Percentiles rank a stretch among this genome's conserved stretches.
Evolutionary conservation across 441 rosid species (phyloP).

Genomic region (Pelargonium australe): DNA sequence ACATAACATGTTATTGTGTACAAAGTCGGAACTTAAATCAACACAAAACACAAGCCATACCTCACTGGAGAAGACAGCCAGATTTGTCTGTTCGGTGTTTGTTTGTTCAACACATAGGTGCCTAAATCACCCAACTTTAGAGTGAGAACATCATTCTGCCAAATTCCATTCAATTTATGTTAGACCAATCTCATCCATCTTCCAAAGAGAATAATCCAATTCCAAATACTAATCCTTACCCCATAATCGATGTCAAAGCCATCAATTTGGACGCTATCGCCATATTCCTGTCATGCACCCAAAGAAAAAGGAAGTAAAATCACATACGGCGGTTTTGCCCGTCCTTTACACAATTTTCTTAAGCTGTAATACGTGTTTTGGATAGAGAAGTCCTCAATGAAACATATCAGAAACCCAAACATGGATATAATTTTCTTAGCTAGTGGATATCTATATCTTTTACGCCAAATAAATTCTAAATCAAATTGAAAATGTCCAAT

Average conservation of each 20-base stretch:
- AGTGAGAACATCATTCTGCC: conserved; percentile 2
- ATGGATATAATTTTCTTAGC: no score
- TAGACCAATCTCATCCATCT: neutral
- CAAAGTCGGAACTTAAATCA: neutral
- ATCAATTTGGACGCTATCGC: conserved; percentile 63
- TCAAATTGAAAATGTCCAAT: neutral
- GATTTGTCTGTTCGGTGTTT: neutral
- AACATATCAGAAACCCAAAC: neutral
- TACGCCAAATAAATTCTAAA: neutral
- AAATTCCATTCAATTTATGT: neutral
- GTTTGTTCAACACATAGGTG: conserved; percentile 1
- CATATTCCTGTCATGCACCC: conserved; percentile 54
- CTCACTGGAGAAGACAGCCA: neutral
- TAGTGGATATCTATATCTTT: neutral
- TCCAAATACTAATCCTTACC: conserved; percentile 31
- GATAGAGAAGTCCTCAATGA: neutral
- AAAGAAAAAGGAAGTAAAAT: neutral
- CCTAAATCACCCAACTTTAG: neutral
- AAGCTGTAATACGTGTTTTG: neutral
- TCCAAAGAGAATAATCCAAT: neutral
- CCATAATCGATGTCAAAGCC: conserved; percentile 89
- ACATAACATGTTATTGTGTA: neutral
- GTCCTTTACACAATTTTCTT: neutral
- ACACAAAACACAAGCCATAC: neutral
- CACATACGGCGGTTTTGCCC: neutral